Evolutionary conservation across 164 flowering plant genomes (phyloP), one percentile per base, ranked within the genome.

Genomic region (Amborella trichopoda): DNA sequence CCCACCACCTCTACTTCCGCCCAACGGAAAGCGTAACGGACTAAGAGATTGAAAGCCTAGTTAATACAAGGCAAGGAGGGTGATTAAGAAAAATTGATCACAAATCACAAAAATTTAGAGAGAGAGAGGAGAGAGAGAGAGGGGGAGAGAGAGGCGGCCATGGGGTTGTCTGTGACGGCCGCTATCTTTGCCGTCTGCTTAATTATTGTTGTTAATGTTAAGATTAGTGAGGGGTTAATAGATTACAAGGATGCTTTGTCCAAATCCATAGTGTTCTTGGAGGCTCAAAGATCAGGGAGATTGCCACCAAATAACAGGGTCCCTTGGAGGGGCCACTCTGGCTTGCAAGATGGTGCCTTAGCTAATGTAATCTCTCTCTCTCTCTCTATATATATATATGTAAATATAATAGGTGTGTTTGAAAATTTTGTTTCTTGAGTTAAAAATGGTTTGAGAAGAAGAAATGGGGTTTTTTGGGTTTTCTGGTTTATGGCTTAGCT

Each of bases 261-360:
- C 9, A 89, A 89, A 37, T 77, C 95, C 14, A 44, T 89, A 24
- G 61, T 88, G 9, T 88, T 84, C 69, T 54, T 84, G n/a, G 96
- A 88, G 65, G 83, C 91, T 10, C 91, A 88, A 45, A 65, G 91
- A 56, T 88, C 94, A 2, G 96, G 96, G 16, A 81, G 73, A 59
- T 83, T 81, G 34, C 81, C 89, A 26, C 59, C 78, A 0, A 63
- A 67, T 18, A 42, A 64, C 28, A 72, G 91, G 62, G 44, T 58
- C 3, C 23, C 74, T 4, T 83, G 91, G 96, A 74, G 96, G 52
- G 94, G 80, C 3, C 81, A 80, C 53, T 88, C 96, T 38, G 94
- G 55, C 0, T 82, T 83, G 32, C 51, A 75, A 3, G 96, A 88
- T 62, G 96, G 96, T 27, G 76, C 75, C 56, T 48, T 39, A 3